Percentiles rank a stretch among this genome's conserved stretches.
Evolutionary conservation across 2,329 filamentous ascomycete species (phyloP).

Genomic region (Hymenoscyphus repandus): DNA sequence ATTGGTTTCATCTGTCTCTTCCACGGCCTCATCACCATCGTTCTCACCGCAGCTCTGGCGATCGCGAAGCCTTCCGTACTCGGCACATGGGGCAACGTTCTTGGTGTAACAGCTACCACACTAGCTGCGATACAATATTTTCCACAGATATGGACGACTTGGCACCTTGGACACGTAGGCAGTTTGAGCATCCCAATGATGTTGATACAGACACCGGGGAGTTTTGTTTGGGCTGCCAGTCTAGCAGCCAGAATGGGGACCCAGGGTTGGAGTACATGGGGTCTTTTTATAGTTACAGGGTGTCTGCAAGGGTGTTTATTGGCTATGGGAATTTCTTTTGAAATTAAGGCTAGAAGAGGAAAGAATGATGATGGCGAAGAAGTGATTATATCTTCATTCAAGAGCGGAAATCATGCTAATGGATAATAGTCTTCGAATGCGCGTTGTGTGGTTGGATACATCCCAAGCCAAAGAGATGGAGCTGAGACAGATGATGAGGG

Average conservation of each 20-base stretch:
- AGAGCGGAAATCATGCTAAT: slow-evolving; percentile 13
- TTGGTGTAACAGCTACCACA: slow-evolving; percentile 72
- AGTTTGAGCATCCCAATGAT: slow-evolving; percentile 97
- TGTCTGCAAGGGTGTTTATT: slow-evolving; percentile 77
- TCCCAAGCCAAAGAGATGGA: slow-evolving; percentile 6
- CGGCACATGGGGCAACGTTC: slow-evolving; percentile 74
- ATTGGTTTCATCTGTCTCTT: slow-evolving; percentile 69
- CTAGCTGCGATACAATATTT: slow-evolving; percentile 88
- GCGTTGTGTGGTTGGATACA: slow-evolving; percentile 16
- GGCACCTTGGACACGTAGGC: slow-evolving; percentile 75
- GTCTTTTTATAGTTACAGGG: slow-evolving; percentile 83
- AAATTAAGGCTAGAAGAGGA: slow-evolving; percentile 38
- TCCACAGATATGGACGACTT: slow-evolving; percentile 92
- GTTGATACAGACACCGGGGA: slow-evolving; percentile 94
- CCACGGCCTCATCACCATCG: slow-evolving; percentile 66
- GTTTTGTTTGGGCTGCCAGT: slow-evolving; percentile 82
- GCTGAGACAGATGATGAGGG: slow-evolving; percentile 26
- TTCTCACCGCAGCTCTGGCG: slow-evolving; percentile 65
- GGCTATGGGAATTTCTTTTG: slow-evolving; percentile 73
- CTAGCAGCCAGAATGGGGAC: slow-evolving; percentile 73
- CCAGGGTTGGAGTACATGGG: slow-evolving; percentile 93
- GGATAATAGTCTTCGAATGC: slow-evolving; percentile 6
- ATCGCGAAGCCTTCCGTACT: slow-evolving; percentile 58
- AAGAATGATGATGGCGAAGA: slow-evolving; percentile 10
- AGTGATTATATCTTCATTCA: slow-evolving; percentile 5